These are phyloP conservation scores for Ottelia alismoides DNA, from an alignment of 106 monocot species.

Conservation along the genomic window DNA sequence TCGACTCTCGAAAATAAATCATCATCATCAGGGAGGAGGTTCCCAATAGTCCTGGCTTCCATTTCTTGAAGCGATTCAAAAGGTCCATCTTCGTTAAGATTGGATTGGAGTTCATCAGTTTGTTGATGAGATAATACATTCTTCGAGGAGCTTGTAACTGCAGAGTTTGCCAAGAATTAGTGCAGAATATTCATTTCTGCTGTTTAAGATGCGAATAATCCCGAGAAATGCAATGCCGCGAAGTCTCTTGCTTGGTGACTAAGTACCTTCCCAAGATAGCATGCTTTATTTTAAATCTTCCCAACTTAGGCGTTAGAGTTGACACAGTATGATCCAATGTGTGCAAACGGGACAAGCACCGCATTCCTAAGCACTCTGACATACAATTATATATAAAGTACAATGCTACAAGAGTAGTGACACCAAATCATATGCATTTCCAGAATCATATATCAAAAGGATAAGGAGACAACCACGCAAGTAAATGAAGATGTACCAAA, in stretches of 20 bases:
- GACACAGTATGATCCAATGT: too few species aligned
- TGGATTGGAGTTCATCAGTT: conserved; percentile 12
- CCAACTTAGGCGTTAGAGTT: too few species aligned
- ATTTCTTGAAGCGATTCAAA: conserved; percentile 51
- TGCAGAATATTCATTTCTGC: too few species aligned
- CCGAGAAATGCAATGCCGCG: background rate
- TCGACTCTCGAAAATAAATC: conserved; percentile 53
- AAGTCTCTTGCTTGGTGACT: background rate
- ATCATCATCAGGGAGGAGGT: conserved; percentile 86
- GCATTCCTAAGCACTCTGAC: too few species aligned
- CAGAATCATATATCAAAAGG: too few species aligned
- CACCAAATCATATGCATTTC: too few species aligned
- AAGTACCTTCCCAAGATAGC: background rate
- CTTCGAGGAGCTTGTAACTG: conserved; percentile 39
- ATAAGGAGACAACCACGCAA: too few species aligned
- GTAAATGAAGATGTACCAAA: conserved; percentile 6
- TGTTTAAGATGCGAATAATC: too few species aligned
- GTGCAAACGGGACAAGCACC: too few species aligned
- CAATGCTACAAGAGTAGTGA: too few species aligned
- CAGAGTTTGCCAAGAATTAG: conserved; percentile 5
- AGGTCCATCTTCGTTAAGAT: conserved; percentile 36
- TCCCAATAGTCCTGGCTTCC: conserved; percentile 80
- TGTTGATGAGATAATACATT: conserved; percentile 26
- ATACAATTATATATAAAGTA: too few species aligned
- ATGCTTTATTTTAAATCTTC: background rate